Evolutionary conservation across 2,329 filamentous ascomycete species (phyloP), one percentile per base, ranked within the genome.

Genomic region (Calonectria montana): DNA sequence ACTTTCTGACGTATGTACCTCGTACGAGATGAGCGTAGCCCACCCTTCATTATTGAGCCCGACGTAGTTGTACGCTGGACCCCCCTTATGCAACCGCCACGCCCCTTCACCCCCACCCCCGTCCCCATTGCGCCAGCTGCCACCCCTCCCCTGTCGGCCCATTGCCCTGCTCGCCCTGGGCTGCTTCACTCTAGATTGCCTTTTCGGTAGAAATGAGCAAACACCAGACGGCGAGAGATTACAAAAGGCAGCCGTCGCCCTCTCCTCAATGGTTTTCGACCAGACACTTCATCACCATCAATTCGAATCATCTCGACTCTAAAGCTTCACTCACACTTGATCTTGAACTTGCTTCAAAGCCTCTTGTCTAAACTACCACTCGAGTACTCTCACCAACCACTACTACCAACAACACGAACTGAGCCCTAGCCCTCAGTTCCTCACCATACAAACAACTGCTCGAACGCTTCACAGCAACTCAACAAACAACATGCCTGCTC

Each of bases 401-500:
- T 65, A 75, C 59, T 53, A 74, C 55, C 61, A 73, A 53, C 57
- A 75, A 50, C 57, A 73, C 43, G 67, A 77, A 77, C 76, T 78
- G 76, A 78, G 76, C 71, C 50, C 47, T 47, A 67, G 53, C 50
- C 59, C 69, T 77, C 76, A 74, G 75, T 78, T 78, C 62, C 12
- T 25, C 31, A 45, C 21, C 25, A 39, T 72, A 63, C 53, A 41
- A 69, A 63, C 47, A 57, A 66, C 69, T 67, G 66, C 74, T 45
- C 68, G 69, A 71, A 69, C 72, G 64, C 69, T 70, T 70, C 61
- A 64, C 68, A 70, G 53, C 53, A 76, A 67, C 67, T 43, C 69
- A 72, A 72, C 73, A 73, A 78, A 73, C 78, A 82, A 74, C 72
- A 89, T 90, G 87, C 88, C 89, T 83, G 85, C 88, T 75, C 89